These are phyloP conservation scores for Aspergillus cavernicola DNA, from an alignment of 495 filamentous ascomycete species.

Conservation along the genomic window DNA sequence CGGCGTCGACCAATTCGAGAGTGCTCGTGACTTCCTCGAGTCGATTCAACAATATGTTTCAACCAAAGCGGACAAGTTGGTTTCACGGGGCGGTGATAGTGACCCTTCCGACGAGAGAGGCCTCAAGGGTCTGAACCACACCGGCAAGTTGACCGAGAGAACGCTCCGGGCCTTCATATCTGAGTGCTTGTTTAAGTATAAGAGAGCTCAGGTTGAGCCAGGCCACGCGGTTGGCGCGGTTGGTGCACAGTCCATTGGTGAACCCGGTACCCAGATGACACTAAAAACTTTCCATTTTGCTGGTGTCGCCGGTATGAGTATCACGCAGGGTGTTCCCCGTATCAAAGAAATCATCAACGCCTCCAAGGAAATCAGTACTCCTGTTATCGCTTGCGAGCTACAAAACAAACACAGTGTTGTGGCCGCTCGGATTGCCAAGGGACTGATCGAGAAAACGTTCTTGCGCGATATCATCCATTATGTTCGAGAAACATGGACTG, in stretches of 20 bases:
- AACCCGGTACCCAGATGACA: conserved; percentile 99
- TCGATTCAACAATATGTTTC: conserved; percentile 68
- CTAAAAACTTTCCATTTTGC: conserved; percentile 99
- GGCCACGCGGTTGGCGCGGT: conserved; percentile 97
- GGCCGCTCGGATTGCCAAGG: conserved; percentile 83
- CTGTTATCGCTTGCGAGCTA: conserved; percentile 82
- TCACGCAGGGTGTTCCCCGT: conserved; percentile 97
- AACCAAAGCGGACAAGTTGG: conserved; percentile 53
- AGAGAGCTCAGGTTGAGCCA: conserved; percentile 82
- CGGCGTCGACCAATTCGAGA: conserved; percentile 79
- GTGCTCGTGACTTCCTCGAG: conserved; percentile 75
- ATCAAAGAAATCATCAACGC: conserved; percentile 99
- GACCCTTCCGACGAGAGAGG: conserved; percentile 36
- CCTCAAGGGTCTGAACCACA: conserved; percentile 55
- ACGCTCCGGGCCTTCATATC: conserved; percentile 72
- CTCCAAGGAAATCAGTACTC: conserved; percentile 86
- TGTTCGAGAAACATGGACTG: conserved; percentile 80
- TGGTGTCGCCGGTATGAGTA: conserved; percentile 98
- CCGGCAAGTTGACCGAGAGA: conserved; percentile 72
- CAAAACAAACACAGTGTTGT: conserved; percentile 63
- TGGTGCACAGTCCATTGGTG: conserved; percentile 95
- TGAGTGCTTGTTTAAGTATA: conserved; percentile 85
- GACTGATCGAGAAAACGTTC: conserved; percentile 71
- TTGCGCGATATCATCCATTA: conserved; percentile 60
- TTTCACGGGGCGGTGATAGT: conserved; percentile 36